A percentile compares a stretch with the other conserved stretches of the same genome.
These are phyloP conservation scores for Penicillium roqueforti DNA, from an alignment of 495 filamentous ascomycete genomes.

Conservation along the genomic window DNA sequence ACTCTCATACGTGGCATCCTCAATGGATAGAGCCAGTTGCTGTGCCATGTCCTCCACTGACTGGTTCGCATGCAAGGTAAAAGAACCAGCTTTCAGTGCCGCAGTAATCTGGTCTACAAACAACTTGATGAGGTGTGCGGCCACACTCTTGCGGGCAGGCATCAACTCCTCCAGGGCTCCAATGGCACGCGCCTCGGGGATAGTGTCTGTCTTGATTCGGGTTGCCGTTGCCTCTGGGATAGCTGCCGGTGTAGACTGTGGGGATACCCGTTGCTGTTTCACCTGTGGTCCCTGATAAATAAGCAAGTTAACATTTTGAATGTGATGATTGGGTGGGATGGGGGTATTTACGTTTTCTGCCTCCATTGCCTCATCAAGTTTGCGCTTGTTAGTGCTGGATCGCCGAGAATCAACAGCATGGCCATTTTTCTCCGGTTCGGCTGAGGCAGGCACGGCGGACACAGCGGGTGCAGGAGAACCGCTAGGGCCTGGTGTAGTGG, in stretches of 20 bases:
- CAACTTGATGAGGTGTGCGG: conserved; percentile 47
- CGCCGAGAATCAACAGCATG: conserved; percentile 25
- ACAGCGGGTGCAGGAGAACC: conserved; percentile 19
- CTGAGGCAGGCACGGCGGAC: conserved; percentile 23
- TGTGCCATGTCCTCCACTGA: conserved; percentile 49
- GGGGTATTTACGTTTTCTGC: conserved; percentile 31
- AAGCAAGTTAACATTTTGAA: conserved; percentile 8
- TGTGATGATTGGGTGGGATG: neutral
- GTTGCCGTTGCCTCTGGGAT: conserved; percentile 17
- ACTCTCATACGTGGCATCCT: conserved; percentile 62
- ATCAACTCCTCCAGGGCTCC: conserved; percentile 41
- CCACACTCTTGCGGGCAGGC: conserved; percentile 47
- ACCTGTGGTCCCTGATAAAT: conserved; percentile 33
- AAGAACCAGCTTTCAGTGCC: conserved; percentile 47
- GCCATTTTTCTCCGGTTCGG: conserved; percentile 33
- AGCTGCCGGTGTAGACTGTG: conserved; percentile 17
- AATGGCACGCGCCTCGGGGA: conserved; percentile 15
- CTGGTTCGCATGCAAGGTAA: conserved; percentile 50
- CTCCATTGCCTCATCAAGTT: conserved; percentile 40
- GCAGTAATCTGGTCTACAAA: conserved; percentile 51
- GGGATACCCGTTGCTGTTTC: conserved; percentile 40
- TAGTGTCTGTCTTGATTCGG: conserved; percentile 35
- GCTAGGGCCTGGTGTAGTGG: conserved; percentile 27
- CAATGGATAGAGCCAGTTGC: conserved; percentile 64
- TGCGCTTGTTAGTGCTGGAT: conserved; percentile 42